Evolutionary conservation across 2,329 filamentous ascomycete species (phyloP).

Genomic region (Talaromyces sp.): DNA sequence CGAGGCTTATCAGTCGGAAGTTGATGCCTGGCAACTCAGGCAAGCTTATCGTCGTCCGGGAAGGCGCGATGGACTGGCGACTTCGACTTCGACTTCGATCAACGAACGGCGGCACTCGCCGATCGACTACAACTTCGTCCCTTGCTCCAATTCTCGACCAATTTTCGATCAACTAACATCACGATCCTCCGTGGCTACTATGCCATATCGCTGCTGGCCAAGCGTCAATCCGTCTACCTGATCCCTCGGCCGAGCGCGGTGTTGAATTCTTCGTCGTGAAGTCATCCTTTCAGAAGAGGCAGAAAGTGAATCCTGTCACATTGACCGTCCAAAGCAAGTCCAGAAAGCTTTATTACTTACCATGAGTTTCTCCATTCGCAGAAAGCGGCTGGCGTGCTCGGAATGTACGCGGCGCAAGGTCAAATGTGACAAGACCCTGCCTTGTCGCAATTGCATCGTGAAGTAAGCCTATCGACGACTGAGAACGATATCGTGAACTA

Average conservation of each 20-base stretch:
- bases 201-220: not conserved
- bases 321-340: not conserved
- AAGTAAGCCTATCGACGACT: not conserved
- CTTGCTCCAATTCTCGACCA: too few species aligned
- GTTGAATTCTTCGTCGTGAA: not conserved
- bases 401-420: constrained; percentile 15
- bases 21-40: not conserved
- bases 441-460: constrained; percentile 14
- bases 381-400: constrained; percentile 12
- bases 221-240: not conserved
- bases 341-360: not conserved
- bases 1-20: not conserved
- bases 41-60: not conserved
- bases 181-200: not conserved
- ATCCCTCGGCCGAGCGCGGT: not conserved
- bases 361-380: constrained; percentile 14
- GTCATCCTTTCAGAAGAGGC: too few species aligned
- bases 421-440: constrained; percentile 14
- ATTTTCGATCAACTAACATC: too few species aligned
- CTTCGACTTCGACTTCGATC: not conserved
- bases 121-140: not conserved
- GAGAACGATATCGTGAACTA: not conserved
- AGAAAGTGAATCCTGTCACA: not conserved
- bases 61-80: not conserved
- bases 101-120: not conserved